Base-by-base conservation (phyloP, 1,284 basidiomycete genomes). In the Cryptococcus maquisensis region DNA sequence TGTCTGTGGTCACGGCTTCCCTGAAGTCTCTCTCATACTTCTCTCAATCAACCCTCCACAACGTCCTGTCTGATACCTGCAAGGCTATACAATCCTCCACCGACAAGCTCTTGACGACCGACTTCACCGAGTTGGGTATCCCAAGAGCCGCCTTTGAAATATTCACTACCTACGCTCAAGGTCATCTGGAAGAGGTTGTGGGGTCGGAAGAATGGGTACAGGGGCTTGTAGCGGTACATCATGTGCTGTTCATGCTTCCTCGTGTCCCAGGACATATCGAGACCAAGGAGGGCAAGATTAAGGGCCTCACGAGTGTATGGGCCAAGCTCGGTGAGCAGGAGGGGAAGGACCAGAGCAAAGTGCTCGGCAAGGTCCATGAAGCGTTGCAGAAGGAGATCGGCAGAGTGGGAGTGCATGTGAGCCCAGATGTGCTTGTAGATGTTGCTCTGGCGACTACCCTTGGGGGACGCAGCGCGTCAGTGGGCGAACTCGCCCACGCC, bases 51-150 rank as follows among this genome's bases (percentile, higher is more conserved):
- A 59, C 67, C 2, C 52, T 68, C 8, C 54, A 64, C 16, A 58
- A 60, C 5, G 56, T 73, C 20, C 61, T 74, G 15, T 62, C 64
- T 3, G 59, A 76, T 1, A 67, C 75, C 21, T 79, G 78, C 57
- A 66, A 77, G 2, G 75, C 78, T 0, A 77, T 81, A 39, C 80
- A 81, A 61, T 79, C 81, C 57, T 66, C 76, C 0, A 63, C 66
- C n/a, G 73, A 77, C 16, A 74, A 78, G 54, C 67, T 77, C 3
- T 50, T 71, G 9, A 74, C 75, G 8, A 72, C 74, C 3, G 47
- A 61, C 12, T 32, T 46, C 1, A 47, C 51, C 16, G 51, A 46
- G 4, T 15, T 45, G n/a, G 56, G 56, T 0, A 23, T 64, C 0
- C 65, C 68, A 0, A 13, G 20, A 1, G 51, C 60, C 2, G 62